Evolutionary conservation across 768 basidiomycete species (phyloP).

Genomic region (Tricholoma furcatifolium): DNA sequence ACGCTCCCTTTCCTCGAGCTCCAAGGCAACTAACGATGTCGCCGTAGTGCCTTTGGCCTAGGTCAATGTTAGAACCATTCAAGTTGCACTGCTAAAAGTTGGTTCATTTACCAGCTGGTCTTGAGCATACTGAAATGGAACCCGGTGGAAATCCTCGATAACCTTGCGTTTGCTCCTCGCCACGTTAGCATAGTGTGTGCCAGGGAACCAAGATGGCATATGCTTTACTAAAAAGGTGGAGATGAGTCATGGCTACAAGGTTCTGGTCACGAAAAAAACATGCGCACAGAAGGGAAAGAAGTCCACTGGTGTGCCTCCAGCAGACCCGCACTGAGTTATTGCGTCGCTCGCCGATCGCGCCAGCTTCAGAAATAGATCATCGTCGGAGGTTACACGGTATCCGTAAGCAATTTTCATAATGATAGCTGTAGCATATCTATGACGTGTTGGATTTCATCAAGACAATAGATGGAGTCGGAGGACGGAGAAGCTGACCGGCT

Average conservation of each 20-base stretch:
- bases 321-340: conserved; percentile 20
- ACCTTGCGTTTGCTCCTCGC: conserved; percentile 12
- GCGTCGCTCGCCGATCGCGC: conserved; percentile 29
- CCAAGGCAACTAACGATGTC: conserved; percentile 18
- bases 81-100: background rate
- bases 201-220: conserved; percentile 32
- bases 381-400: conserved; percentile 26
- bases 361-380: conserved; percentile 35
- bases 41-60: conserved; percentile 18
- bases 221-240: conserved; percentile 17
- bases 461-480: background rate
- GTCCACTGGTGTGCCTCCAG: conserved; percentile 18
- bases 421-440: conserved; percentile 12
- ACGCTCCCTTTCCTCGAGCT: conserved; percentile 10
- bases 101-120: conserved; percentile 25
- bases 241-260: too few species aligned
- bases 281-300: conserved; percentile 25
- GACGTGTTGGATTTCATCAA: background rate
- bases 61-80: background rate
- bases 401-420: conserved; percentile 32
- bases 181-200: conserved; percentile 20
- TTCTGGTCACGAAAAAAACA: too few species aligned
- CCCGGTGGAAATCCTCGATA: conserved; percentile 22
- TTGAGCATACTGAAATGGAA: conserved; percentile 29
- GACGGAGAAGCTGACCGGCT: conserved; percentile 21